Evolutionary conservation across 306 rosid species (phyloP), one percentile per base, ranked within the genome.

Genomic region (Fragaria iinumae): DNA sequence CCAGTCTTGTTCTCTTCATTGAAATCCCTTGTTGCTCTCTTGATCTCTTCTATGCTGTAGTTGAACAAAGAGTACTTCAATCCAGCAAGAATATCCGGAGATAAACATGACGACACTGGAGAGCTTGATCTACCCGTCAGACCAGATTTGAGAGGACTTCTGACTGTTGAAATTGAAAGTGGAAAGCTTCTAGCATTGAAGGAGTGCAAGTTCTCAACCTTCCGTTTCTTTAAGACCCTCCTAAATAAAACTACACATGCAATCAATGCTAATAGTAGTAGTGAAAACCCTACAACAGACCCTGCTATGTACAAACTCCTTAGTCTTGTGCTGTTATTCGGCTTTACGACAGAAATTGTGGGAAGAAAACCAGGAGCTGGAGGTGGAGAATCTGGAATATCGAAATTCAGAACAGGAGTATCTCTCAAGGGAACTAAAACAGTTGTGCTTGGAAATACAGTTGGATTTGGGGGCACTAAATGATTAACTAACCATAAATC

Each of bases 81-180:
- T 45, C 85, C 92, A 21, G 75, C 83, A 20, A 91, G 91, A 86
- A 89, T 67, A 73, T 86, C 97, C 1, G 91, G 93, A 14, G 93
- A 89, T 38, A 91, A 78, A 45, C 93, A 88, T 12, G 76, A 16
- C 29, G 88, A 81, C 50, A 74, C 14, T 29, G 85, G 56, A 4
- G 91, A 80, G 64, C 65, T 80, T 74, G 43, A 27, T 56, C 77
- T 76, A 20, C 77, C 82, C 1, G 82, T 79, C 47, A 59, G 44
- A 4, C 47, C 67, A 1, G 80, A 76, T 39, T 74, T 65, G 16
- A 47, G 69, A 43, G 86, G 80, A 73, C 75, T 80, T 83, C 79
- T 80, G 29, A 56, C 68, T 20, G 90, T 52, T 55, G 89, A 81
- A 55, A 65, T 74, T 12, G 85, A 65, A 43, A 65, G 59, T 2